Evolutionary conservation across 192 early-diverging fungal species (phyloP), one percentile per base, ranked within the genome.

Genomic region (Entophlyctis helioformis): DNA sequence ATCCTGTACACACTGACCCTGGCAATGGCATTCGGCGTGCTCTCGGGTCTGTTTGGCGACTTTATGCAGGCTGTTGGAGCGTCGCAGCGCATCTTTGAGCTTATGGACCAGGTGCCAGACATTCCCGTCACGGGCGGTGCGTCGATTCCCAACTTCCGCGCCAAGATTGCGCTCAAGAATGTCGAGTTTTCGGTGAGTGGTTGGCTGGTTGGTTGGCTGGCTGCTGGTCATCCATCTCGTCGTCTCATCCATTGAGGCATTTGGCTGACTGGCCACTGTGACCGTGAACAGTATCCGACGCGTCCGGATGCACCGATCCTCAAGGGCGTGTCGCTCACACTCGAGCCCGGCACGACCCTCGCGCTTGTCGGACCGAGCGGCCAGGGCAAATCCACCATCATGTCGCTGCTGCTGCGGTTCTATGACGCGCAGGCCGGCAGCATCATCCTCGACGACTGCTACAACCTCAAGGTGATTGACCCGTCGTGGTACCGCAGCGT

Each of bases 391-490:
- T 50, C 48, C 15, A 57, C 55, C 2, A 36, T 29, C 16, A 57
- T 57, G 23, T 36, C 12, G 7, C 36, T 57, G 19, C 6, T 57
- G 8, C 40, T 44, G 42, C 39, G 55, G 16, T 57, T 35, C 28
- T 57, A 51, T 16, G 54, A 56, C 5, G 9, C 18, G 1, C 2
- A 20, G 9, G 9, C 18, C 15, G 53, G 53, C 15, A 19, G 10
- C 1, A 35, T 55, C 8, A 12, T 51, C 15, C 34, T 55, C 13
- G 53, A 91, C 62, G 85, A 80, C 27, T 53, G 67, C 16, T 61
- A 84, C 35, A 75, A 83, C 42, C 68, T 74, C 52, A 83, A 89
- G 37, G 64, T 89, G 31, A 56, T 67, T 19, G 84, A 90, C 42
- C 62, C 88, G 29, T 56, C 66, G 24, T 85, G 72, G 57, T 46